phyloP scores from a whole-genome alignment of 768 basidiomycete genomes.

The Tylopilus plumbeoviolaceoides region DNA sequence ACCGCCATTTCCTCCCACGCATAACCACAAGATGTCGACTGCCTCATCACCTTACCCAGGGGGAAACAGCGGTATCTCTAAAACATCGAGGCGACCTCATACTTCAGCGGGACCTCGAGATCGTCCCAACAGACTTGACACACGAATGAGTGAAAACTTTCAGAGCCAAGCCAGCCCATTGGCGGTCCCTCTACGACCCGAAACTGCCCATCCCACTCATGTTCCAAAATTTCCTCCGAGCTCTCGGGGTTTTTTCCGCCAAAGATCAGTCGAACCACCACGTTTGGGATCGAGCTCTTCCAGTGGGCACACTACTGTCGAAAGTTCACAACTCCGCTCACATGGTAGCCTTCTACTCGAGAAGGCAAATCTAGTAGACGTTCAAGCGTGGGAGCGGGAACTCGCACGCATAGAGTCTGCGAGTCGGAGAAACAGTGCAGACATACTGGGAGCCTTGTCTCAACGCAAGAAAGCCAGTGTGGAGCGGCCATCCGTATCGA shows the following conservation, averaged over 20 bases:
- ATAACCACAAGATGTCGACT: slow-evolving; percentile 28
- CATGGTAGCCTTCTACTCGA: slow-evolving; percentile 20
- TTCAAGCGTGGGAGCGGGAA: slow-evolving; percentile 78
- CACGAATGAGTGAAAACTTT: slow-evolving; percentile 8
- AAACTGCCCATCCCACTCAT: slow-evolving; percentile 25
- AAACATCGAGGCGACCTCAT: slow-evolving; percentile 53
- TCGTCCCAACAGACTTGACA: slow-evolving; percentile 34
- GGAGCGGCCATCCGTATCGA: slow-evolving; percentile 20
- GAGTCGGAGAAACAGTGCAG: slow-evolving; percentile 44
- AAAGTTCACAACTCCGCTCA: slow-evolving; percentile 14
- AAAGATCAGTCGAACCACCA: slow-evolving; percentile 18
- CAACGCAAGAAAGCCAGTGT: slow-evolving; percentile 26
- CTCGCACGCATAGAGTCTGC: slow-evolving; percentile 63
- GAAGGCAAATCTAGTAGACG: slow-evolving; percentile 33
- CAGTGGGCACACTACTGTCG: slow-evolving; percentile 41
- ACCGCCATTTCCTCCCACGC: slow-evolving; percentile 9
- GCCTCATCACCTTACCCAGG: slow-evolving; percentile 29
- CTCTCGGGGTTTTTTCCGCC: slow-evolving; percentile 18
- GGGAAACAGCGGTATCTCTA: slow-evolving; percentile 27
- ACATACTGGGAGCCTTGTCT: slow-evolving; percentile 33
- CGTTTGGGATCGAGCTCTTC: slow-evolving; percentile 37
- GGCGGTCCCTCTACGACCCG: slow-evolving; percentile 21
- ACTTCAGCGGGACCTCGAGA: slow-evolving; percentile 74
- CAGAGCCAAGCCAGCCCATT: slow-evolving; percentile 15
- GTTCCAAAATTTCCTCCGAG: slow-evolving; percentile 8